Conservation (phyloP, 2,329 filamentous ascomycete genomes). For the Penicillium sp. region DNA sequence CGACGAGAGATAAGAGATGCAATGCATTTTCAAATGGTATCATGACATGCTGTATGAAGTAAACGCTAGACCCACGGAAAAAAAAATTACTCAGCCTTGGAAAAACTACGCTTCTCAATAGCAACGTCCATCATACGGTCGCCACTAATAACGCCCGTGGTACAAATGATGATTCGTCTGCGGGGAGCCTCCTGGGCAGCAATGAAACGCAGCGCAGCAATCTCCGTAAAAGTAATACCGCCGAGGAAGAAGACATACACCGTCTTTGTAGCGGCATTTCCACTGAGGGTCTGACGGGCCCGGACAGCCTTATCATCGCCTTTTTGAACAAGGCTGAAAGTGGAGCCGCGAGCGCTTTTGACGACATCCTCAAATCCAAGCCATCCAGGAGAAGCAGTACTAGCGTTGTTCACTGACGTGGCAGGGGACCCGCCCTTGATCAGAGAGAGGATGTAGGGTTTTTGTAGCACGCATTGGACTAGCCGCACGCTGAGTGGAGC, state of each 20-base stretch:
- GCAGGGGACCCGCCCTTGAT: constrained; percentile 61
- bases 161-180: constrained; percentile 84
- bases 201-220: constrained; percentile 88
- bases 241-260: constrained; percentile 96
- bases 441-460: constrained; percentile 73
- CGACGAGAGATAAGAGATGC: not conserved
- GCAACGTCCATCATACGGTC: constrained; percentile 84
- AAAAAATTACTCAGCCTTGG: constrained; percentile 28
- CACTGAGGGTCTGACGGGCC: constrained; percentile 77
- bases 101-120: constrained; percentile 68
- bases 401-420: constrained; percentile 49
- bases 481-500: constrained; percentile 88
- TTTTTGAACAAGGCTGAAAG: constrained; percentile 88
- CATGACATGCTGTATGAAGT: constrained; percentile 9
- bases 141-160: constrained; percentile 86
- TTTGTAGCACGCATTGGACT: constrained; percentile 90
- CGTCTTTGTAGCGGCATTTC: constrained; percentile 72
- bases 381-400: constrained; percentile 73
- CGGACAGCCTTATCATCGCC: constrained; percentile 91
- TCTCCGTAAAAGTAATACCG: constrained; percentile 95
- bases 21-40: constrained; percentile 11
- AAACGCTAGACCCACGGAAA: constrained; percentile 9
- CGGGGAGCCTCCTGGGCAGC: constrained; percentile 77
- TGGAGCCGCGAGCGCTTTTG: constrained; percentile 81
- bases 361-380: constrained; percentile 89